Percentiles rank a stretch among this genome's conserved stretches.
Conservation (phyloP, 257 asterid genomes). For the Fraxinus pennsylvanica region DNA sequence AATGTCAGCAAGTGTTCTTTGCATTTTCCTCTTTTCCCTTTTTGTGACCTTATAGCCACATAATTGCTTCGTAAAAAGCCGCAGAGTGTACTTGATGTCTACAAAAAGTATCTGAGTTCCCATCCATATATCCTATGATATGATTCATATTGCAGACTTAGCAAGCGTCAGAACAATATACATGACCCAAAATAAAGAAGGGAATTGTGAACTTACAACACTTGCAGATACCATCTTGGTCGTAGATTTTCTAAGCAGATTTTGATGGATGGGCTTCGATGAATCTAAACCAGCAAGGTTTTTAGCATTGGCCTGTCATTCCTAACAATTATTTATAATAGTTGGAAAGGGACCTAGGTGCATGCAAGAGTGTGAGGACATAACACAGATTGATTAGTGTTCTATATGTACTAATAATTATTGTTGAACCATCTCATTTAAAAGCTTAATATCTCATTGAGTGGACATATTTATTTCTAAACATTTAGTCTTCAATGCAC, state of each 20-base stretch:
- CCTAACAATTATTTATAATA: conserved; percentile 8
- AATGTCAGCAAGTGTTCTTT: conserved; percentile 53
- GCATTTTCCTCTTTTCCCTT: conserved; percentile 64
- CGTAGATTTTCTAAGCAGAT: conserved; percentile 49
- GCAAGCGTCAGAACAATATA: background rate
- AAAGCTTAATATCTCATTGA: background rate
- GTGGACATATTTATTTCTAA: background rate
- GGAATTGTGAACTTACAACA: conserved; percentile 47
- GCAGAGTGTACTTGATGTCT: conserved; percentile 46
- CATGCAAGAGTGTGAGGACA: conserved; percentile 3
- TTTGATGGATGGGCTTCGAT: conserved; percentile 35
- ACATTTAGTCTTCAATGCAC: background rate
- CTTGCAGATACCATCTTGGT: conserved; percentile 53
- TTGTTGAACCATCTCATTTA: background rate
- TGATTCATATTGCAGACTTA: conserved; percentile 18
- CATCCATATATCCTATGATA: conserved; percentile 69
- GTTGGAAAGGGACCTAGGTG: conserved; percentile 8
- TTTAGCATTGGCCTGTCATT: conserved; percentile 41
- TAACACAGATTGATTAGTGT: background rate
- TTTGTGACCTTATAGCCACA: conserved; percentile 52
- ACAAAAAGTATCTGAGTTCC: conserved; percentile 68
- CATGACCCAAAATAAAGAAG: background rate
- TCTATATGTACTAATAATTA: background rate
- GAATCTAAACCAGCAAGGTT: conserved; percentile 28
- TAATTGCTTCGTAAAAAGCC: conserved; percentile 45